Percentiles rank a stretch among this genome's conserved stretches.
These are phyloP conservation scores for Colletotrichum euphorbiae DNA, from an alignment of 2,329 filamentous ascomycete species.

Conservation along the genomic window DNA sequence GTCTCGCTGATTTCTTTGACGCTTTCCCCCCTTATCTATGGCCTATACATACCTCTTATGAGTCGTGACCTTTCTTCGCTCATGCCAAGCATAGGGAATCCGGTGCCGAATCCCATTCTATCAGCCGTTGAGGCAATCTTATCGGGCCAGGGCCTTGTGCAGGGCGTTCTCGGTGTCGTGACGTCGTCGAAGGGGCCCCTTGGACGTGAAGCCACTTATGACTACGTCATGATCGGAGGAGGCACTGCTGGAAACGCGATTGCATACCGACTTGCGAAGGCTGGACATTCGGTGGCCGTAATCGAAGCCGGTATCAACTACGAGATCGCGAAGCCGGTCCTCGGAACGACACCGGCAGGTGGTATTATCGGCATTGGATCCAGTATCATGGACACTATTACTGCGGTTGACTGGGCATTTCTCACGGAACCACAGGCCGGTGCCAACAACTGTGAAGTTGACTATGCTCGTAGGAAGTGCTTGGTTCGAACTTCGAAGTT, in stretches of 20 bases:
- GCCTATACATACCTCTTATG: neutral
- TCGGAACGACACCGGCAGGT: slow-evolving; percentile 42
- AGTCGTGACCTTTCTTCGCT: neutral
- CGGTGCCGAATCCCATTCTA: neutral
- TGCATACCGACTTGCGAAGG: slow-evolving; percentile 48
- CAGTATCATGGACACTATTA: slow-evolving; percentile 34
- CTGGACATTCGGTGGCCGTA: slow-evolving; percentile 48
- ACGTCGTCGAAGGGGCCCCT: neutral
- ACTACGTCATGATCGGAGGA: slow-evolving; percentile 50
- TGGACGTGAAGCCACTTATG: slow-evolving; percentile 24
- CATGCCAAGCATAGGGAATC: neutral
- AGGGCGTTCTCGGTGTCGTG: neutral
- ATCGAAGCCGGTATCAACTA: slow-evolving; percentile 53
- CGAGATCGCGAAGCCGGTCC: slow-evolving; percentile 46
- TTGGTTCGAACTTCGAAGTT: slow-evolving; percentile 47
- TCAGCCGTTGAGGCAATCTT: neutral
- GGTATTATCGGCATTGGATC: slow-evolving; percentile 9
- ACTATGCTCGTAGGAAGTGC: slow-evolving; percentile 52
- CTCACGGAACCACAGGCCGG: slow-evolving; percentile 44
- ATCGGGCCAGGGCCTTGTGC: neutral
- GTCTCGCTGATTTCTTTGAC: neutral
- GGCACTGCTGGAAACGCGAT: slow-evolving; percentile 53
- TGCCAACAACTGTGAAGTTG: slow-evolving; percentile 44
- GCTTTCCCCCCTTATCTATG: neutral
- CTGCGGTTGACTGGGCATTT: slow-evolving; percentile 48